Percentiles rank a stretch among this genome's conserved stretches.
phyloP scores from a whole-genome alignment of 2,329 filamentous ascomycete species.

The Phaeosphaeriaceae sp. region DNA sequence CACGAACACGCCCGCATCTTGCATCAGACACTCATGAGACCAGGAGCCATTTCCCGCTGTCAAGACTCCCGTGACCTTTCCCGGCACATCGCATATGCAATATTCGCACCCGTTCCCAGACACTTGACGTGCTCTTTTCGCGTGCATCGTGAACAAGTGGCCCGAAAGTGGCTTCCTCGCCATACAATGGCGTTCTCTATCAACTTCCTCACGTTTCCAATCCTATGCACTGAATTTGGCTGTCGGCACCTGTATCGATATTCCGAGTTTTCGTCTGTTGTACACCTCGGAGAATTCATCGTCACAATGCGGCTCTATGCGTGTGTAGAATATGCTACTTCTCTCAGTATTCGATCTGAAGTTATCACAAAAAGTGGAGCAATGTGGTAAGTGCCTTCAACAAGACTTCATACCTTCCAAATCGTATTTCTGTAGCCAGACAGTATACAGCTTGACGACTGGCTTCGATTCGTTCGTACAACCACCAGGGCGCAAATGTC shows the following conservation, averaged over 20 bases:
- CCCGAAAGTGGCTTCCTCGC: not conserved
- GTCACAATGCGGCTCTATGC: too few species aligned
- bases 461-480: too few species aligned
- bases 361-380: too few species aligned
- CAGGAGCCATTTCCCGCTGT: slow-evolving; percentile 8
- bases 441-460: too few species aligned
- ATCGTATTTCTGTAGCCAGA: too few species aligned
- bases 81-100: slow-evolving; percentile 18
- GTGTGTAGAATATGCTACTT: too few species aligned
- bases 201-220: not conserved
- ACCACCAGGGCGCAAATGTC: too few species aligned
- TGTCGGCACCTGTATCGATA: not conserved
- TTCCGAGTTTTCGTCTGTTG: slow-evolving; percentile 2
- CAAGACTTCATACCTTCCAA: too few species aligned
- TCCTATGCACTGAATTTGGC: not conserved
- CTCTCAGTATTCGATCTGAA: too few species aligned
- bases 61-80: slow-evolving; percentile 11
- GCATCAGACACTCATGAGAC: not conserved
- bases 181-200: not conserved
- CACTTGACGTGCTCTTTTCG: slow-evolving; percentile 13
- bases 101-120: slow-evolving; percentile 17
- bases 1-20: not conserved
- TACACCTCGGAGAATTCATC: not conserved
- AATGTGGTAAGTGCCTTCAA: too few species aligned
- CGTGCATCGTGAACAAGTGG: slow-evolving; percentile 20